phyloP scores from a whole-genome alignment of 331 rosid genomes.

The Telfairia occidentalis region DNA sequence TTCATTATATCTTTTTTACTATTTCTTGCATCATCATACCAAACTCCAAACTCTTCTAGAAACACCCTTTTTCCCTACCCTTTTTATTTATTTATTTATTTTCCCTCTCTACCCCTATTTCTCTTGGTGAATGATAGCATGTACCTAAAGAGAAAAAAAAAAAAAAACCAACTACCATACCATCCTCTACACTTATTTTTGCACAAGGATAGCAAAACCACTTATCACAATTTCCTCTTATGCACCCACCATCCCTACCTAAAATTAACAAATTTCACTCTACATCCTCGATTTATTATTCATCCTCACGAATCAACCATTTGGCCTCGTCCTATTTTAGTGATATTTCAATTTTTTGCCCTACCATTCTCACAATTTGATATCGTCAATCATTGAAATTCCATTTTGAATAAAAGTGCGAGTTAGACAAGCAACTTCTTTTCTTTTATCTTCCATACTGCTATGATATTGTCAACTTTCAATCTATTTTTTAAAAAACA shows the following conservation, averaged over 20 bases:
- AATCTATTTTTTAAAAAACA: background rate
- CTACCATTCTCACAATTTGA: background rate
- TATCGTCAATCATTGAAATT: background rate
- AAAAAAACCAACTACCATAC: slow-evolving; percentile 54
- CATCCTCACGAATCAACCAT: background rate
- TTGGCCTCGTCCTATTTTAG: too few species aligned
- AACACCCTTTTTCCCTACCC: slow-evolving; percentile 22
- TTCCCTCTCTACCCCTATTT: background rate
- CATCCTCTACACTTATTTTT: slow-evolving; percentile 29
- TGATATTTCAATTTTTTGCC: background rate
- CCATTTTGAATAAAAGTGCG: background rate
- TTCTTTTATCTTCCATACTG: background rate
- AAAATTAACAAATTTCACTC: slow-evolving; percentile 7
- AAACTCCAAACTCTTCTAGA: slow-evolving; percentile 75
- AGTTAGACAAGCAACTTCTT: background rate
- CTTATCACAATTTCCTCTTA: slow-evolving; percentile 28
- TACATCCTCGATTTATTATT: background rate
- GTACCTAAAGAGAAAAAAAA: slow-evolving; percentile 47
- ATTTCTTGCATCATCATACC: slow-evolving; percentile 27
- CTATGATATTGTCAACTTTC: background rate
- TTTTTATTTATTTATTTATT: background rate
- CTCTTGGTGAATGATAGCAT: slow-evolving; percentile 21
- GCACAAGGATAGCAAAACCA: slow-evolving; percentile 45
- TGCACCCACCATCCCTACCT: slow-evolving; percentile 38
- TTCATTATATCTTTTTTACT: slow-evolving; percentile 31